These are phyloP conservation scores for Peltaster fructicola DNA, from an alignment of 2,329 filamentous ascomycete genomes.

Conservation along the genomic window DNA sequence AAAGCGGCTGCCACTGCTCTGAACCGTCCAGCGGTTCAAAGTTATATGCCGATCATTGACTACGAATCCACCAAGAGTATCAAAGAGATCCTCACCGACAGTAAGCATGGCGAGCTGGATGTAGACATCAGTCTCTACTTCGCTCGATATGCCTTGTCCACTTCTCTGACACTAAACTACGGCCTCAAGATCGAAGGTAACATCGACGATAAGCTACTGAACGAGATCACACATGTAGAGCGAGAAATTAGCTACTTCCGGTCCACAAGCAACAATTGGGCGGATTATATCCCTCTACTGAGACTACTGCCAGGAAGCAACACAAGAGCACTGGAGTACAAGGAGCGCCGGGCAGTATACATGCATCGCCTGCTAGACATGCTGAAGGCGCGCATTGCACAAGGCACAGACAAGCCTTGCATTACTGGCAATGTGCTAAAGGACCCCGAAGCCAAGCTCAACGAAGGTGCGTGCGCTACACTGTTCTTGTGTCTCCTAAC, in stretches of 20 bases:
- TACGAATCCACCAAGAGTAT: slow-evolving; percentile 56
- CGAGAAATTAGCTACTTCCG: slow-evolving; percentile 58
- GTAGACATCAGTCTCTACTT: slow-evolving; percentile 58
- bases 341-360: slow-evolving; percentile 50
- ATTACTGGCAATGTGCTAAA: slow-evolving; percentile 56
- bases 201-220: slow-evolving; percentile 47
- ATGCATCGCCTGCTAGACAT: slow-evolving; percentile 39
- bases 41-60: slow-evolving; percentile 69
- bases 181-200: slow-evolving; percentile 58
- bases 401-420: slow-evolving; percentile 49
- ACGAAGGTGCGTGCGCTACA: slow-evolving; percentile 34
- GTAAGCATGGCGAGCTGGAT: slow-evolving; percentile 41
- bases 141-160: slow-evolving; percentile 60
- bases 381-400: slow-evolving; percentile 42
- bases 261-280: slow-evolving; percentile 64
- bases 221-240: slow-evolving; percentile 61
- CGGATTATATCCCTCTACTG: slow-evolving; percentile 61
- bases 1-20: slow-evolving; percentile 66
- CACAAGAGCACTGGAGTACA: slow-evolving; percentile 44
- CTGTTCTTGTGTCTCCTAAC: background rate
- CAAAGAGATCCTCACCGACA: slow-evolving; percentile 51
- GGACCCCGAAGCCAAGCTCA: slow-evolving; percentile 50
- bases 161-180: slow-evolving; percentile 61
- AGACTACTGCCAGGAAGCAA: slow-evolving; percentile 46
- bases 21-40: slow-evolving; percentile 57